Evolutionary conservation across 2,329 filamentous ascomycete genomes (phyloP).

Genomic region (Aaosphaeria pasadenensis): DNA sequence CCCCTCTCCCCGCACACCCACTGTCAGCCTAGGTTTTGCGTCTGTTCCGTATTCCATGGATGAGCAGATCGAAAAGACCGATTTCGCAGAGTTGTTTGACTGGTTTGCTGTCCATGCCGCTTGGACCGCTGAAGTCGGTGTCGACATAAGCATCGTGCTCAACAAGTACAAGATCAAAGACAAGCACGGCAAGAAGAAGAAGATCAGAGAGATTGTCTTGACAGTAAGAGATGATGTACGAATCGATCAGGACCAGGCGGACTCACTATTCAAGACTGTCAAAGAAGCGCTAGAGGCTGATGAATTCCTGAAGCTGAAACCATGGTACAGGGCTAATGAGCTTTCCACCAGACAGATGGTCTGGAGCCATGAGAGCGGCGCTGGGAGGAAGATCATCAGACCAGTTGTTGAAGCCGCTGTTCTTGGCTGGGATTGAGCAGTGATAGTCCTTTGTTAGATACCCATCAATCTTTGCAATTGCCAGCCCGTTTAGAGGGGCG

Average conservation of each 20-base stretch:
- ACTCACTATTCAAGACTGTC: constrained; percentile 41
- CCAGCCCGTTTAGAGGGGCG: too few relatives aligned
- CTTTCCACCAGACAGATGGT: constrained; percentile 46
- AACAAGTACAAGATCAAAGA: constrained; percentile 47
- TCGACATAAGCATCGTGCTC: constrained; percentile 44
- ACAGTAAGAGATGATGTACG: constrained; percentile 45
- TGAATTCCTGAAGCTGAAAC: constrained; percentile 37
- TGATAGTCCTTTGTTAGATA: not conserved
- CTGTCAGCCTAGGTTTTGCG: constrained; percentile 46
- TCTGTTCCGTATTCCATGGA: constrained; percentile 48
- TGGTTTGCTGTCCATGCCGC: constrained; percentile 50
- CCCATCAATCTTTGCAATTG: too few relatives aligned
- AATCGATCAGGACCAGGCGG: constrained; percentile 43
- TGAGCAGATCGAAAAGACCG: constrained; percentile 45
- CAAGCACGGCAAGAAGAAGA: constrained; percentile 42
- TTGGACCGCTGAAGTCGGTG: constrained; percentile 46
- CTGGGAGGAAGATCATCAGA: constrained; percentile 44
- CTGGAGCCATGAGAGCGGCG: constrained; percentile 41
- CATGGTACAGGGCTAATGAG: constrained; percentile 44
- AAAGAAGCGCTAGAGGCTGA: constrained; percentile 42
- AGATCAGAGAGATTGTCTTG: constrained; percentile 47
- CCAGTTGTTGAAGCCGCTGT: constrained; percentile 48
- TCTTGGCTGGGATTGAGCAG: constrained; percentile 33
- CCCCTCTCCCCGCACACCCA: constrained; percentile 44
- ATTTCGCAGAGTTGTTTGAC: constrained; percentile 47